Conservation (phyloP, 306 rosid species). For the Castanea mollissima region DNA sequence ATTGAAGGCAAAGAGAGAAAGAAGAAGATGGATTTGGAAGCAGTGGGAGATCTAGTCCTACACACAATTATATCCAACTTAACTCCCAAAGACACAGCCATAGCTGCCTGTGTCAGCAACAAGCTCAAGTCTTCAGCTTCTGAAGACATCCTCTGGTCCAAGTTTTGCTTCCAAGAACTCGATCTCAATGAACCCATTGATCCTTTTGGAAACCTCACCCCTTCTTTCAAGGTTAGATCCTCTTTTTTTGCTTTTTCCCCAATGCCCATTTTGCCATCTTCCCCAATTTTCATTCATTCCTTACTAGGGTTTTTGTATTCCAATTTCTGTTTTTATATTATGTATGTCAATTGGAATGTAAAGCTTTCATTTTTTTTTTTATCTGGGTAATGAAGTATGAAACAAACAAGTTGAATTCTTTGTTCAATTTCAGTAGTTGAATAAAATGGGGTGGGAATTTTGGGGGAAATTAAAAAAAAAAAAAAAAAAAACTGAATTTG, state of each 20-base stretch:
- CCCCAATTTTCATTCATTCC: background rate
- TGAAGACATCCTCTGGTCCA: conserved; percentile 67
- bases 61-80: conserved; percentile 48
- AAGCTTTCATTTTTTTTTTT: background rate
- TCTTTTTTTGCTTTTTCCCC: background rate
- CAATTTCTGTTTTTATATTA: too few relatives aligned
- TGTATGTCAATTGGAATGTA: background rate
- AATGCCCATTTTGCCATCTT: background rate
- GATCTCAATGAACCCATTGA: conserved; percentile 49
- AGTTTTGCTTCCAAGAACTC: conserved; percentile 57
- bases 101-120: conserved; percentile 55
- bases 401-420: background rate
- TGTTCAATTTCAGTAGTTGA: background rate
- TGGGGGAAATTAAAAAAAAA: too few relatives aligned
- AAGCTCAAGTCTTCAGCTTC: conserved; percentile 54
- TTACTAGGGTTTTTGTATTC: background rate
- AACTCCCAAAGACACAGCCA: conserved; percentile 50
- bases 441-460: background rate
- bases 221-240: conserved; percentile 66
- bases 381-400: background rate
- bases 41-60: conserved; percentile 65
- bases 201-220: conserved; percentile 48
- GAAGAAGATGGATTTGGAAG: conserved; percentile 51
- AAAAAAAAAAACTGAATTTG: too few relatives aligned
- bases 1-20: background rate